phyloP scores from a whole-genome alignment of 2,329 filamentous ascomycete species.

The Fusarium nelsonii region DNA sequence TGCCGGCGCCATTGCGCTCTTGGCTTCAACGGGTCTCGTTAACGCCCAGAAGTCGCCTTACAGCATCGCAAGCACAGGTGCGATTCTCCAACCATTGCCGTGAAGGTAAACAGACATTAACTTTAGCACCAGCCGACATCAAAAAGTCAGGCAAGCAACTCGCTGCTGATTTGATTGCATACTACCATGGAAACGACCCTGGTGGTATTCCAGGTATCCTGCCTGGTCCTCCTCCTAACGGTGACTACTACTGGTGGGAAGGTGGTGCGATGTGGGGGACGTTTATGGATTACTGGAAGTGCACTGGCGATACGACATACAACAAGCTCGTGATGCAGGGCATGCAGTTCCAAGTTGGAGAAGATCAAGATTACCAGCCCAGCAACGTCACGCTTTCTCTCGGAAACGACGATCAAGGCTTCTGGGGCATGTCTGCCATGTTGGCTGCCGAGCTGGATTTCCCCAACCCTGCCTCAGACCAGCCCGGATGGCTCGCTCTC shows the following conservation, averaged over 20 bases:
- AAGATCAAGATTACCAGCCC: conserved; percentile 68
- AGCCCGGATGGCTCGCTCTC: conserved; percentile 68
- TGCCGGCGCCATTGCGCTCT: conserved; percentile 40
- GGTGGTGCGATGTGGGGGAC: conserved; percentile 72
- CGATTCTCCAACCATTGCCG: neutral
- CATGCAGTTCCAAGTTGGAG: conserved; percentile 66
- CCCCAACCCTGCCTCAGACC: conserved; percentile 62
- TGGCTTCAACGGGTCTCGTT: conserved; percentile 40
- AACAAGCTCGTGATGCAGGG: conserved; percentile 65
- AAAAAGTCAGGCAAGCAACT: conserved; percentile 55
- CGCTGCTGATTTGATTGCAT: conserved; percentile 60
- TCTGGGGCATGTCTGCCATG: conserved; percentile 76
- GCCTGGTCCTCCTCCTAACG: conserved; percentile 60
- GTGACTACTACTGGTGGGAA: conserved; percentile 76
- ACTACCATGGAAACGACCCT: conserved; percentile 60
- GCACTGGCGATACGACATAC: conserved; percentile 70
- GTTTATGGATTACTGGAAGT: conserved; percentile 73
- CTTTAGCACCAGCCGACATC: conserved; percentile 52
- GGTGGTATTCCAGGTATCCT: conserved; percentile 62
- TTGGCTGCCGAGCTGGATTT: conserved; percentile 69
- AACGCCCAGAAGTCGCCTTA: conserved; percentile 43
- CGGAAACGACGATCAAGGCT: conserved; percentile 75
- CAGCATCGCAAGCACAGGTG: conserved; percentile 45
- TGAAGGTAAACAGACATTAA: conserved; percentile 28
- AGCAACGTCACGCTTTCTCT: conserved; percentile 63